Base-by-base conservation (phyloP, 179 eudicot species). In the Gypsophila paniculata region DNA sequence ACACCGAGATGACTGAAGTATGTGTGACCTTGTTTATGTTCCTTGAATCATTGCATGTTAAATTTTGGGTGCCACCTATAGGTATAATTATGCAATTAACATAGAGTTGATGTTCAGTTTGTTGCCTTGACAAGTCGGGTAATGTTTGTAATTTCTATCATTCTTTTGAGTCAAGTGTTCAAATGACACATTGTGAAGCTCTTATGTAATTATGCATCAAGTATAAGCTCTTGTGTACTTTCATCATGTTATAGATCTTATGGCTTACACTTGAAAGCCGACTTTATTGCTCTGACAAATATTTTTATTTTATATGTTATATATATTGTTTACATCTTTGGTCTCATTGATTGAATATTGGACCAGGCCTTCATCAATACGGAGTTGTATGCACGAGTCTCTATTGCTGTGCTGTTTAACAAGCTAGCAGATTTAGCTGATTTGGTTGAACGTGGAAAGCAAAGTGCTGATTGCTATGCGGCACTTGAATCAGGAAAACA, bases 301-400 rank as follows among this genome's bases (percentile, higher is more conserved):
- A 36, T 53, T 22, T 19, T 8, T 32, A 54, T 23, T 39, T 73
- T 15, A 9, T 52, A 32, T 36, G 5, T 12, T 17, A 11, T 26
- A 22, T 54, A 12, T 39, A 21, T 53, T 17, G 70, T 71, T 26
- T 49, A 42, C 23, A 22, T 62, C 63, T 49, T 26, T 36, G 18
- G 2, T 61, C 29, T 68, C 69, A 58, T n/a, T 75, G 46, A 48
- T 19, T 63, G 70, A 42, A 61, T 76, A 67, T 74, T 26, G 61
- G 64, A 57, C 68, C 83, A 92, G 98, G 91, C 77, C 71, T 94
- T 86, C 75, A 84, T 94, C 83, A 94, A 94, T 65, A 94, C 99
- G 46, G 99, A 94, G 86, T 64, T 94, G 72, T 94, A 88, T 84
- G 99, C 96, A 34, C 94, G 99, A 44, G 97, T 94, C 62, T 94